phyloP scores from a whole-genome alignment of 106 monocot species.

The Dendrobium nobile region DNA sequence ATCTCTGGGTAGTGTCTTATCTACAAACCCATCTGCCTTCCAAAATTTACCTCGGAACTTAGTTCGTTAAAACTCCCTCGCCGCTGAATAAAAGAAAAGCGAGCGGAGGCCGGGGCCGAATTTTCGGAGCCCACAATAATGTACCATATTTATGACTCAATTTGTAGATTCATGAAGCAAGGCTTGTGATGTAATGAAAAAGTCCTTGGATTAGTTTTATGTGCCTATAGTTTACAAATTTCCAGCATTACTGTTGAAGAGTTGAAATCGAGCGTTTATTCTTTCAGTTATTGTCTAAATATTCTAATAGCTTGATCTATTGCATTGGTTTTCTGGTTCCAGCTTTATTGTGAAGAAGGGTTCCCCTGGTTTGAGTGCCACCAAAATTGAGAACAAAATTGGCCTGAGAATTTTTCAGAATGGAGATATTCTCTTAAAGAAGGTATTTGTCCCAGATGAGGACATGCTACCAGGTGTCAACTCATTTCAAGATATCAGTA shows the following conservation, averaged over 20 bases:
- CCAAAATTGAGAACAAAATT: slow-evolving; percentile 95
- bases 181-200: not conserved
- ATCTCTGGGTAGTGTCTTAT: no score
- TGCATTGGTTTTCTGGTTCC: slow-evolving; percentile 3
- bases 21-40: no score
- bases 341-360: slow-evolving; percentile 94
- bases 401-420: slow-evolving; percentile 93
- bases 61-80: no score
- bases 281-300: slow-evolving; percentile 58
- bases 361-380: slow-evolving; percentile 53
- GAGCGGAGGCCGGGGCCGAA: no score
- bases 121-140: not conserved
- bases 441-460: slow-evolving; percentile 90
- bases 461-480: slow-evolving; percentile 75
- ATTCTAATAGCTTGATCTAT: not conserved
- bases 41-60: no score
- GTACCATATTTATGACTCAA: not conserved
- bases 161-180: no score
- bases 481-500: slow-evolving; percentile 85
- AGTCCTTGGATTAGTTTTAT: not conserved
- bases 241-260: no score
- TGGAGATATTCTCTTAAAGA: slow-evolving; percentile 80
- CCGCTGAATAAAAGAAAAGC: no score
- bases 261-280: no score
- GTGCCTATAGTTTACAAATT: not conserved